Base-by-base conservation (phyloP, 208 protist species). In the Acanthamoeba lenticulata region DNA sequence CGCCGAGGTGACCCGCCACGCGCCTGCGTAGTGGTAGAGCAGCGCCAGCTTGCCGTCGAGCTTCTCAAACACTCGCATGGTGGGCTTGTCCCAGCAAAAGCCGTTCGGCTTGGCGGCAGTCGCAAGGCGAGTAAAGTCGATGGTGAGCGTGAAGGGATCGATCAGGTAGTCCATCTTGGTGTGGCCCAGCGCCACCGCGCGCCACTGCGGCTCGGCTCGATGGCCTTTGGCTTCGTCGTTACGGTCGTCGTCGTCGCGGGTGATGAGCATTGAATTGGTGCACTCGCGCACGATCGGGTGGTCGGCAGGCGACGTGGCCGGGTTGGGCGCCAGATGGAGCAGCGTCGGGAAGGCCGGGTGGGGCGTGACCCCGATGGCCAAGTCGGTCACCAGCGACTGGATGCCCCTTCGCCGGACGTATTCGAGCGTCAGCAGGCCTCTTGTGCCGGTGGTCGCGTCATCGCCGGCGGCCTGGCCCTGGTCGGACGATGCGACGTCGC, bases 31-130 rank as follows among this genome's bases (percentile, higher is more conserved):
- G 49, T 90, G 81, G 47, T 90, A 90, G 9, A 90, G 81, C 15
- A 90, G 49, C 9, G 81, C 81, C 81, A 90, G 60, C 81, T 57
- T 90, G 29, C 81, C 81, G 49, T 90, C 81, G 32, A 90, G 81
- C 81, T 90, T 90, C 36, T 90, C 81, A 6, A 32, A 55, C 21
- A 90, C 49, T 19, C 52, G 44, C 34, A 65, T 65, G 32, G 1
- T 27, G 34, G 11, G 9, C 81, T 49, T 83, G 42, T 49, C 72
- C 72, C 72, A 83, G n/a, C 34, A 83, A 38, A 83, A 83, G 19
- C 38, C 7, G 11, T 29, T 29, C 2, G 15, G 27, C 34, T 38
- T 17, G 7, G 2, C 6, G 29, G 7, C 29, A 11, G 1, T 27
- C 62, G 1, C 62, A 29, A 19, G n/a, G 2, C 72, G 72, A 1